A percentile compares a stretch with the other conserved stretches of the same genome.
These are phyloP conservation scores for Penicillium pancosmium DNA, from an alignment of 495 filamentous ascomycete genomes.

Conservation along the genomic window DNA sequence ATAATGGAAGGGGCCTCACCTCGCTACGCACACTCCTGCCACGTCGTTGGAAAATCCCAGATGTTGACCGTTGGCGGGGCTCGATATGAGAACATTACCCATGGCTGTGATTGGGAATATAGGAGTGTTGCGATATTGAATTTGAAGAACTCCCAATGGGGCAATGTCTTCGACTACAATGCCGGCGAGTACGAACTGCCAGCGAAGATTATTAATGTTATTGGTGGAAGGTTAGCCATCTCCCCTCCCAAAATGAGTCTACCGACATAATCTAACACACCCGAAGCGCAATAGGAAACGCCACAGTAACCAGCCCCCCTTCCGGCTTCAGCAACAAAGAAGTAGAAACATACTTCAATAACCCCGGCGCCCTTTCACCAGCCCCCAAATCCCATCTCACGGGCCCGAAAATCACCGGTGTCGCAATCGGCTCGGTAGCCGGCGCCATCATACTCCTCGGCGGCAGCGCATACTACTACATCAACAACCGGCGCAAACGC, in stretches of 20 bases:
- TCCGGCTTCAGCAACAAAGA: slow-evolving; percentile 22
- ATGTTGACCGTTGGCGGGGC: slow-evolving; percentile 47
- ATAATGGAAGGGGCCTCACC: slow-evolving; percentile 29
- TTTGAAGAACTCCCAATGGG: slow-evolving; percentile 38
- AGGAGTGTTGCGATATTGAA: slow-evolving; percentile 40
- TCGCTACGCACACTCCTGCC: slow-evolving; percentile 42
- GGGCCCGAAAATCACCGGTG: slow-evolving; percentile 57
- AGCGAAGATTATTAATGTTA: slow-evolving; percentile 16
- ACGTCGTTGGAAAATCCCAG: slow-evolving; percentile 34
- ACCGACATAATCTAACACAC: slow-evolving; percentile 9
- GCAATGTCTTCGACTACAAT: slow-evolving; percentile 32
- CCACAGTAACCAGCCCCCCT: slow-evolving; percentile 17
- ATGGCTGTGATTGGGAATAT: slow-evolving; percentile 42
- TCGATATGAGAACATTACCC: slow-evolving; percentile 11
- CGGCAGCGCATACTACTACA: neutral
- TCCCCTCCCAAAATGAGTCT: neutral
- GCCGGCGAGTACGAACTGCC: slow-evolving; percentile 32
- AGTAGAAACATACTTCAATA: slow-evolving; percentile 23
- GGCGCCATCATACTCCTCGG: slow-evolving; percentile 7
- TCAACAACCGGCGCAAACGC: neutral
- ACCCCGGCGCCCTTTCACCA: neutral
- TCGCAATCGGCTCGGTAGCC: slow-evolving; percentile 53
- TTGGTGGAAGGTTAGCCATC: slow-evolving; percentile 32
- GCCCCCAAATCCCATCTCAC: neutral
- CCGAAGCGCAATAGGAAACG: slow-evolving; percentile 21